phyloP scores from a whole-genome alignment of 768 basidiomycete genomes.

The Daedaleopsis sinensis region DNA sequence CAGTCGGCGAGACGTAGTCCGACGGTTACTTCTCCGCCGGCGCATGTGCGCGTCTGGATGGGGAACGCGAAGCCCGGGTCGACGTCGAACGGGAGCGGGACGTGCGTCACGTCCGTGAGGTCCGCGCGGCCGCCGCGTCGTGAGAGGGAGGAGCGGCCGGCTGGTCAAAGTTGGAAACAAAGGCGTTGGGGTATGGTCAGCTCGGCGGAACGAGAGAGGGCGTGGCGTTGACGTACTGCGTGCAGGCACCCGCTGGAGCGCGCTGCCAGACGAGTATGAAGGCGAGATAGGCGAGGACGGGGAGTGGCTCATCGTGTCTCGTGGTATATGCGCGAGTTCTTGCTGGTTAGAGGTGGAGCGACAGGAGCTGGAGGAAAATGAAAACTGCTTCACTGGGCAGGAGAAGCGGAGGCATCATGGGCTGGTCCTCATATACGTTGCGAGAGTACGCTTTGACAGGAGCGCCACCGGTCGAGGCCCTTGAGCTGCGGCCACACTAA shows the following conservation, averaged over 20 bases:
- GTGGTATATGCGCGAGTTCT: too few relatives aligned
- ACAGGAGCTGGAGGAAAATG: too few relatives aligned
- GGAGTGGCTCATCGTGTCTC: not conserved
- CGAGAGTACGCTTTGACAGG: too few relatives aligned
- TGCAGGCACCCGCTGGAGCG: not conserved
- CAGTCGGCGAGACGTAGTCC: not conserved
- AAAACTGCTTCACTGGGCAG: too few relatives aligned
- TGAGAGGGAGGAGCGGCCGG: not conserved
- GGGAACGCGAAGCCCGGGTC: not conserved
- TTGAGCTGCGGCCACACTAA: too few relatives aligned
- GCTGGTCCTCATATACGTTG: too few relatives aligned
- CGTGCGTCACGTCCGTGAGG: not conserved
- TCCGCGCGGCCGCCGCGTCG: not conserved
- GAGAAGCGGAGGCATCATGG: too few relatives aligned
- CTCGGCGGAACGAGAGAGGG: not conserved
- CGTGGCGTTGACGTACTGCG: not conserved
- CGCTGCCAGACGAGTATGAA: not conserved
- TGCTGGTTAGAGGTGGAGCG: not conserved
- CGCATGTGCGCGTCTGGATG: not conserved
- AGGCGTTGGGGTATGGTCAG: not conserved
- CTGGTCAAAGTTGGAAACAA: not conserved
- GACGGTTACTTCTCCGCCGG: not conserved
- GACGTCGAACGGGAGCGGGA: not conserved
- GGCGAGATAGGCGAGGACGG: not conserved
- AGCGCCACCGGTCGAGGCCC: too few relatives aligned